Evolutionary conservation across 192 early-diverging fungal species (phyloP).

Genomic region (Dispira simplex): DNA sequence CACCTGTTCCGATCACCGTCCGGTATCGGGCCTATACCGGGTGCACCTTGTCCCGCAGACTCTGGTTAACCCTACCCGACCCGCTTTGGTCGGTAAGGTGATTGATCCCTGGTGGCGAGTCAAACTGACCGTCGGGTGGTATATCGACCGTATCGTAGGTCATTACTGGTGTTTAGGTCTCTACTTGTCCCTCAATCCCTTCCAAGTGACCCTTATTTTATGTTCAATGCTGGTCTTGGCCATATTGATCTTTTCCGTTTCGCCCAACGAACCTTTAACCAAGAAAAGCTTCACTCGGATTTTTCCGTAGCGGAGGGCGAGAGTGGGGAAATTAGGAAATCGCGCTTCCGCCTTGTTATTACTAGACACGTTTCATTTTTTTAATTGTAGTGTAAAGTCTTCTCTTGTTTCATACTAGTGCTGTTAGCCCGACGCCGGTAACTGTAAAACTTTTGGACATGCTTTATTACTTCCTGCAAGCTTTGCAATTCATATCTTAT

Average conservation of each 20-base stretch:
- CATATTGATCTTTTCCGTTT: neutral
- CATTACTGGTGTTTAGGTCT: neutral
- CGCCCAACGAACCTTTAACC: neutral
- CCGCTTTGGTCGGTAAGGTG: neutral
- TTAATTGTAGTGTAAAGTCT: too few relatives aligned
- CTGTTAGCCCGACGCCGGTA: too few relatives aligned
- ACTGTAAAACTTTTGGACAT: too few relatives aligned
- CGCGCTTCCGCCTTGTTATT: too few relatives aligned
- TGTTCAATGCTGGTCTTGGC: neutral
- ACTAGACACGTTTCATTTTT: too few relatives aligned
- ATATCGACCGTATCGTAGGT: neutral
- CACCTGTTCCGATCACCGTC: slow-evolving; percentile 7
- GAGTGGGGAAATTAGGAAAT: too few relatives aligned
- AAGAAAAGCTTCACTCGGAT: neutral
- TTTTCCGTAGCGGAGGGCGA: too few relatives aligned
- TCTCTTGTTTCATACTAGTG: too few relatives aligned
- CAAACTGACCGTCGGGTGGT: neutral
- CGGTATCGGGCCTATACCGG: slow-evolving; percentile 3
- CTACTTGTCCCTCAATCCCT: neutral
- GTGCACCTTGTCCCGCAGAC: neutral
- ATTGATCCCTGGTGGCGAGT: slow-evolving; percentile 5
- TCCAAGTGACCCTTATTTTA: neutral
- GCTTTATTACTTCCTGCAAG: too few relatives aligned
- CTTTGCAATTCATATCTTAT: too few relatives aligned
- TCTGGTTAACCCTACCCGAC: neutral